phyloP scores from a whole-genome alignment of 1,284 basidiomycete genomes.

The Wallemia ichthyophaga region DNA sequence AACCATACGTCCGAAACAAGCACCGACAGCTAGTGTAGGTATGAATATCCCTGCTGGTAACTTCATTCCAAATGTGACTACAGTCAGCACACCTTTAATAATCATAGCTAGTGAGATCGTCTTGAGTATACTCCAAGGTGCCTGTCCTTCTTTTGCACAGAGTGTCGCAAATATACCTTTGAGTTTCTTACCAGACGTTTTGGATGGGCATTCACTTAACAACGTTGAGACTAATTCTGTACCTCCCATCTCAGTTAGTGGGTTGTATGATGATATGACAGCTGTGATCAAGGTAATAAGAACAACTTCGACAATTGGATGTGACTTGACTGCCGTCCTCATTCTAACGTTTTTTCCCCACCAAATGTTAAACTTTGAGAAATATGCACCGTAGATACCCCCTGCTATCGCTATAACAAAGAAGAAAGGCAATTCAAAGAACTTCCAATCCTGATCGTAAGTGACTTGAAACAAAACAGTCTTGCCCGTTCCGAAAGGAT shows the following conservation, averaged over 20 bases:
- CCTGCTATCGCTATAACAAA: conserved; percentile 18
- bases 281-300: conserved; percentile 47
- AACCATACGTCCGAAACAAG: conserved; percentile 65
- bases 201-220: conserved; percentile 19
- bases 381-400: conserved; percentile 80
- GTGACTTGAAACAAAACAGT: conserved; percentile 65
- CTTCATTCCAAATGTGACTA: conserved; percentile 82
- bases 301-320: conserved; percentile 59
- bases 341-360: conserved; percentile 61
- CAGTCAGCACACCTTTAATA: conserved; percentile 51
- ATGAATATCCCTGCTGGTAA: conserved; percentile 90
- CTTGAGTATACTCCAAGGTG: conserved; percentile 34
- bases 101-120: conserved; percentile 42
- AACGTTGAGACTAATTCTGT: conserved; percentile 48
- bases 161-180: conserved; percentile 32
- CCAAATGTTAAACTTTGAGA: conserved; percentile 65
- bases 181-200: conserved; percentile 67
- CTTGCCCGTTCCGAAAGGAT: conserved; percentile 47
- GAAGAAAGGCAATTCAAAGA: conserved; percentile 12
- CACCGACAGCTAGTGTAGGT: conserved; percentile 85
- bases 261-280: conserved; percentile 53
- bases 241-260: conserved; percentile 72
- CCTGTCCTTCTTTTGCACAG: conserved; percentile 33
- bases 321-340: conserved; percentile 41
- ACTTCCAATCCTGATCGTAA: conserved; percentile 33